Evolutionary conservation across 352 stramenopile species (phyloP).

Genomic region (Thalassiosira hispida): DNA sequence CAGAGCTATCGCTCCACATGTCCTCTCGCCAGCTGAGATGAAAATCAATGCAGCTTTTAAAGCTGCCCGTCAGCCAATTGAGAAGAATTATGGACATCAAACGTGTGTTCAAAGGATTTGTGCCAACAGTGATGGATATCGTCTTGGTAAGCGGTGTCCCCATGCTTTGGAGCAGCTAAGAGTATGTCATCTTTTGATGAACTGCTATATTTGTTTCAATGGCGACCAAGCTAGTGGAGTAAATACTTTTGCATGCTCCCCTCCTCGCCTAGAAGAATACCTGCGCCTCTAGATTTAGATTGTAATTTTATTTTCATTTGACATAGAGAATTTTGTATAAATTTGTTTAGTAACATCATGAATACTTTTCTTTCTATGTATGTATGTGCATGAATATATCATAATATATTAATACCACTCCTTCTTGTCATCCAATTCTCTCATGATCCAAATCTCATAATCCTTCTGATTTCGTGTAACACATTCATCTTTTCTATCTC

Average conservation of each 20-base stretch:
- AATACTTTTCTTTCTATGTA: too few species aligned
- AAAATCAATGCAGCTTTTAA: slow-evolving; percentile 3
- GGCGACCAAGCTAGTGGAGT: slow-evolving; percentile 10
- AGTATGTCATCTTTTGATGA: slow-evolving; percentile 16
- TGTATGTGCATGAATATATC: too few species aligned
- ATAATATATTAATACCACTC: too few species aligned
- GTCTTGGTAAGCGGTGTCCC: neutral
- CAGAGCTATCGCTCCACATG: neutral
- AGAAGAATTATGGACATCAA: slow-evolving; percentile 22
- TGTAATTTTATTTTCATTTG: neutral
- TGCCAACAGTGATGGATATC: neutral
- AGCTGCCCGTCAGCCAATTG: slow-evolving; percentile 16
- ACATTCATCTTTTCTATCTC: too few species aligned
- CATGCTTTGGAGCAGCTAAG: slow-evolving; percentile 15
- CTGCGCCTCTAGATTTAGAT: slow-evolving; percentile 3
- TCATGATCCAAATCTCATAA: too few species aligned
- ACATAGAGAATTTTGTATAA: too few species aligned
- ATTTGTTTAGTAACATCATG: too few species aligned
- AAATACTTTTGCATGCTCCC: slow-evolving; percentile 14
- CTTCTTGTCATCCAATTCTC: too few species aligned
- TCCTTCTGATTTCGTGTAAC: too few species aligned
- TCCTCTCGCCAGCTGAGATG: neutral
- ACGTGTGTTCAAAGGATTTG: slow-evolving; percentile 21
- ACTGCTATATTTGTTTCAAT: slow-evolving; percentile 25
- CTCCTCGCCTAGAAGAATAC: slow-evolving; percentile 13